Evolutionary conservation across 2,329 filamentous ascomycete genomes (phyloP).

Genomic region (Talaromyces sp.): DNA sequence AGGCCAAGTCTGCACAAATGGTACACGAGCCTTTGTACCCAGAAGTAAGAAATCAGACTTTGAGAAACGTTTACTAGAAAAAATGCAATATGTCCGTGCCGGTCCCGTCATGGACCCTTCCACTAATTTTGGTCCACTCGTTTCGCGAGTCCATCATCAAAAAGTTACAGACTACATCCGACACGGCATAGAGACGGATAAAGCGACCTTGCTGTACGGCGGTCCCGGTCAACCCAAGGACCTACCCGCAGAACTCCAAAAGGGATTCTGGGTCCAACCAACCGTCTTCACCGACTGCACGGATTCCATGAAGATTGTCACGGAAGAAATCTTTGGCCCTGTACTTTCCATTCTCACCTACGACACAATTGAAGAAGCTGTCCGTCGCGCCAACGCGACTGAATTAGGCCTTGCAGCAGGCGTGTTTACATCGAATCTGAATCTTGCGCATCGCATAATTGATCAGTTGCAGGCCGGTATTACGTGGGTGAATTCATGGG

Average conservation of each 20-base stretch:
- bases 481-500: conserved; percentile 92
- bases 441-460: conserved; percentile 68
- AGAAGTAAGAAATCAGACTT: conserved; percentile 62
- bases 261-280: conserved; percentile 80
- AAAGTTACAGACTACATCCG: conserved; percentile 77
- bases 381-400: conserved; percentile 72
- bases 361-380: conserved; percentile 64
- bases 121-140: conserved; percentile 82
- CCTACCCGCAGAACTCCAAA: conserved; percentile 49
- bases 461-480: conserved; percentile 75
- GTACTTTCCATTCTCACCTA: conserved; percentile 81
- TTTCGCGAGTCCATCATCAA: conserved; percentile 68
- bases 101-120: conserved; percentile 67
- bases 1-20: conserved; percentile 90
- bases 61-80: conserved; percentile 65
- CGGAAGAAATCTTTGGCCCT: conserved; percentile 85
- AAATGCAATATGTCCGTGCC: conserved; percentile 66
- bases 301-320: conserved; percentile 74
- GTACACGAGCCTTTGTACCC: conserved; percentile 81
- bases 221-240: conserved; percentile 58
- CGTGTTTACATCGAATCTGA: conserved; percentile 74
- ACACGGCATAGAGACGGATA: conserved; percentile 70
- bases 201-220: conserved; percentile 70
- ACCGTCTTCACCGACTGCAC: conserved; percentile 84
- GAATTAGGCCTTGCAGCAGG: conserved; percentile 77